Base-by-base conservation (phyloP, 2,329 filamentous ascomycete species). In the Alternaria infectoria region DNA sequence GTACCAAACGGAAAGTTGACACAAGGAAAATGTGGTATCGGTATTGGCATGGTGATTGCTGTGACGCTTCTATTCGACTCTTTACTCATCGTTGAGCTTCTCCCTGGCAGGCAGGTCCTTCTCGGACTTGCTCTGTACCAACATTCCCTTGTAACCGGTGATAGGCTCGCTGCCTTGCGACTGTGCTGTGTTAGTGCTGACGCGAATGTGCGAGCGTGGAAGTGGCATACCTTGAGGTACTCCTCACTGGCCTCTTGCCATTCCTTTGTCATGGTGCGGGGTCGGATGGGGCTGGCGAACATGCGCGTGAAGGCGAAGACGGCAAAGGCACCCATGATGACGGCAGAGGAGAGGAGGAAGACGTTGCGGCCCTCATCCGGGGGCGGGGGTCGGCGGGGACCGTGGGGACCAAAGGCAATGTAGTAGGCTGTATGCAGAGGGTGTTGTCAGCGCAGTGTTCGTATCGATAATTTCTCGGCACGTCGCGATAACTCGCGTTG, bases 331-430 rank as follows among this genome's bases (percentile, higher is more conserved):
- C 85, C 87, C 67, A 83, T 85, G 70, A 96, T 77, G 77, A 92
- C 91, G 75, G 90, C 81, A 65, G 85, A 79, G 62, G 92, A 90
- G 83, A 93, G 92, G 79, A 89, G 84, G 77, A 91, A 86, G 74
- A 98, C 86, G 81, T 90, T 94, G 83, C 88, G 87, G 82, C 86
- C 87, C 87, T 97, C 95, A 77, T 93, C 95, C 71, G 96, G 91
- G 67, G 95, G 93, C 72, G 91, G 82, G 68, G 87, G 85, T 73
- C 95, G 90, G 76, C 96, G 95, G 75, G 96, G 96, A 62, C 96
- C 96, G 83, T 99, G 96, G 79, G 94, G 90, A 71, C 96, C 96
- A 81, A 99, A 99, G 72, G 96, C 94, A 79, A 99, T 97, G 91
- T 92, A 99, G 89, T 98, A 99, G 70, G 96, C 96, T 99, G 81